Conservation (phyloP, 139 green algal species). For the Asterochloris sp. region DNA sequence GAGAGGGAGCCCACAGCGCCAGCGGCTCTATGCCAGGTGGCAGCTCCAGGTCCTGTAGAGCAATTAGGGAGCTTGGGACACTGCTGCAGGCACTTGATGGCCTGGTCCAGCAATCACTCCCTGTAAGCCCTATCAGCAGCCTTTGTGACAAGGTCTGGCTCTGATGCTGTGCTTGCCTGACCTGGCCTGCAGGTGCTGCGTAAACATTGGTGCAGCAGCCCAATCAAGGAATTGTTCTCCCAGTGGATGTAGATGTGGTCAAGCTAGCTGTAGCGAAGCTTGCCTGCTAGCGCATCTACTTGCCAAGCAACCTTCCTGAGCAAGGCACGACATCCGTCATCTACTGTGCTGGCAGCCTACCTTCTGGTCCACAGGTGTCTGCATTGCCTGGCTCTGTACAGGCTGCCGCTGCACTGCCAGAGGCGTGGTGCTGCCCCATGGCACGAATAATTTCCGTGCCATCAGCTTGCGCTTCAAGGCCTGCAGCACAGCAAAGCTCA, state of each 20-base stretch:
- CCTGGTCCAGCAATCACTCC: background rate
- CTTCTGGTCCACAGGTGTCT: background rate
- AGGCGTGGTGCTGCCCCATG: constrained; percentile 72
- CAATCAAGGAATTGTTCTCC: background rate
- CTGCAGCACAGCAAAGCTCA: constrained; percentile 24
- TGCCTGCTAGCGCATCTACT: background rate
- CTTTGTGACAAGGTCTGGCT: background rate
- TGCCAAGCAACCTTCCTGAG: background rate
- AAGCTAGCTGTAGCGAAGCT: background rate
- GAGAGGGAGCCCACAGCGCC: constrained; percentile 68
- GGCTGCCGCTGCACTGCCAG: constrained; percentile 8
- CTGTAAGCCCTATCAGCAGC: background rate
- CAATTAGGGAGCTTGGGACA: background rate
- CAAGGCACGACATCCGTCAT: background rate
- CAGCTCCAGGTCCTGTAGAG: background rate
- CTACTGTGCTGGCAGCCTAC: background rate
- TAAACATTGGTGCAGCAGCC: background rate
- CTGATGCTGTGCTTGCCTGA: background rate
- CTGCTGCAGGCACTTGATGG: background rate
- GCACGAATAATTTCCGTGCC: constrained; percentile 65
- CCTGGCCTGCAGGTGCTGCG: background rate
- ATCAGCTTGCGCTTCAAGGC: constrained; percentile 59
- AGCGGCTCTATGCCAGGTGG: constrained; percentile 54
- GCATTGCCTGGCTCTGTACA: background rate
- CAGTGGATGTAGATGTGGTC: background rate